These are phyloP conservation scores for Rhizophora apiculata DNA, from an alignment of 345 rosid species.

Conservation along the genomic window DNA sequence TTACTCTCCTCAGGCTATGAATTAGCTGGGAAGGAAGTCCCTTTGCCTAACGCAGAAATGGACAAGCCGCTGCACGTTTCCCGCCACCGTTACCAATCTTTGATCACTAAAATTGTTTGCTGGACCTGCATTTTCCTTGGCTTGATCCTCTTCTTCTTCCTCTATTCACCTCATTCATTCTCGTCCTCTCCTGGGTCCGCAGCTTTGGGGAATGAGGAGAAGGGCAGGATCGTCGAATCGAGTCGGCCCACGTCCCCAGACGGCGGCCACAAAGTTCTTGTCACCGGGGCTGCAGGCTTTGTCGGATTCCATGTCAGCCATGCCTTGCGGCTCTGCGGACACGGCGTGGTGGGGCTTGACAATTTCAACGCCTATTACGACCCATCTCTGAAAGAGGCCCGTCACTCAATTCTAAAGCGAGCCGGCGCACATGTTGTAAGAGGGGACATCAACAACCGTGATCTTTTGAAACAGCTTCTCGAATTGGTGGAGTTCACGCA, in stretches of 20 bases:
- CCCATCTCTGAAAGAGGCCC: slow-evolving; percentile 74
- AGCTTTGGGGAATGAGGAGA: slow-evolving; percentile 71
- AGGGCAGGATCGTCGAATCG: slow-evolving; percentile 53
- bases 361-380: slow-evolving; percentile 91
- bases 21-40: too few species aligned
- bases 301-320: slow-evolving; percentile 87
- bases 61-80: too few species aligned
- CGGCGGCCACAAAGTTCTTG: slow-evolving; percentile 64
- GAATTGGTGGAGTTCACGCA: slow-evolving; percentile 76
- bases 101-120: too few species aligned
- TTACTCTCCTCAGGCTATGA: too few species aligned
- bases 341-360: slow-evolving; percentile 81
- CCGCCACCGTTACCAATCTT: too few species aligned
- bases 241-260: slow-evolving; percentile 60
- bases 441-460: slow-evolving; percentile 82
- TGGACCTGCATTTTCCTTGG: too few species aligned
- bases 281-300: slow-evolving; percentile 93
- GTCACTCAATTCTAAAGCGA: slow-evolving; percentile 72
- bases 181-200: slow-evolving; percentile 68
- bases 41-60: too few species aligned
- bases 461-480: slow-evolving; percentile 61
- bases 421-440: slow-evolving; percentile 70
- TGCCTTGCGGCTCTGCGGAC: slow-evolving; percentile 75
- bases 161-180: slow-evolving; percentile 47
- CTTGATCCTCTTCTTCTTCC: slow-evolving; percentile 17